Evolutionary conservation across 2,329 filamentous ascomycete species (phyloP).

Genomic region (Alternaria arbusti): DNA sequence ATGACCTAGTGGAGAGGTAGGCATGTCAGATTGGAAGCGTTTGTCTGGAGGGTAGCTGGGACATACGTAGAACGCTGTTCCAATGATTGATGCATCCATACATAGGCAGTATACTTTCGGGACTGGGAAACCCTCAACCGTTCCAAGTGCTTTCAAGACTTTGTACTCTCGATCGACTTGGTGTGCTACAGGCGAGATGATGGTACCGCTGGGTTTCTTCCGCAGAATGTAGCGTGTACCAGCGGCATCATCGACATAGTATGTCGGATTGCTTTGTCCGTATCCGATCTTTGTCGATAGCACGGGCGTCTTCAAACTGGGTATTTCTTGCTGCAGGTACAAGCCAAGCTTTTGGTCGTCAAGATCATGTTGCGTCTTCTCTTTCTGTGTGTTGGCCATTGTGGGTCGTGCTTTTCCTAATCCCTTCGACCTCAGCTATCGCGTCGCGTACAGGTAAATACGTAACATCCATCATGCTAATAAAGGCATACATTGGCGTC

Average conservation of each 20-base stretch:
- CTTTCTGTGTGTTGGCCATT: slow-evolving; percentile 21
- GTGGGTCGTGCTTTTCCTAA: neutral
- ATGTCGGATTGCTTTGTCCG: slow-evolving; percentile 96
- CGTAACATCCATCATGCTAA: neutral
- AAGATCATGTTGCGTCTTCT: slow-evolving; percentile 36
- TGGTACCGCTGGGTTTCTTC: slow-evolving; percentile 92
- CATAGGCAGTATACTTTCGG: slow-evolving; percentile 84
- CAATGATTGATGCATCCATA: slow-evolving; percentile 77
- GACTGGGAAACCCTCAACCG: slow-evolving; percentile 80
- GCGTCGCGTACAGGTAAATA: neutral
- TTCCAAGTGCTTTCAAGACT: slow-evolving; percentile 78
- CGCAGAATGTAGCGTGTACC: slow-evolving; percentile 80
- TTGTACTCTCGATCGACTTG: slow-evolving; percentile 94
- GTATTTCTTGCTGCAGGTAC: slow-evolving; percentile 39
- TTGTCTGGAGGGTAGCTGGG: neutral
- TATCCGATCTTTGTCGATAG: slow-evolving; percentile 77
- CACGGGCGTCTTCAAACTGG: slow-evolving; percentile 31
- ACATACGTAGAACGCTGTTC: slow-evolving; percentile 80
- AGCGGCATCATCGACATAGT: slow-evolving; percentile 75
- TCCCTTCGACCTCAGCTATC: neutral
- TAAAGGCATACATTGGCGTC: neutral
- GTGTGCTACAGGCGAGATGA: slow-evolving; percentile 91
- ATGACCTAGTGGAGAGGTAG: slow-evolving; percentile 64
- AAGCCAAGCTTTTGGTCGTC: slow-evolving; percentile 36
- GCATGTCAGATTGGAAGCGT: neutral